phyloP scores from a whole-genome alignment of 1,139 yeast genomes.

The Wickerhamomyces sp. region DNA sequence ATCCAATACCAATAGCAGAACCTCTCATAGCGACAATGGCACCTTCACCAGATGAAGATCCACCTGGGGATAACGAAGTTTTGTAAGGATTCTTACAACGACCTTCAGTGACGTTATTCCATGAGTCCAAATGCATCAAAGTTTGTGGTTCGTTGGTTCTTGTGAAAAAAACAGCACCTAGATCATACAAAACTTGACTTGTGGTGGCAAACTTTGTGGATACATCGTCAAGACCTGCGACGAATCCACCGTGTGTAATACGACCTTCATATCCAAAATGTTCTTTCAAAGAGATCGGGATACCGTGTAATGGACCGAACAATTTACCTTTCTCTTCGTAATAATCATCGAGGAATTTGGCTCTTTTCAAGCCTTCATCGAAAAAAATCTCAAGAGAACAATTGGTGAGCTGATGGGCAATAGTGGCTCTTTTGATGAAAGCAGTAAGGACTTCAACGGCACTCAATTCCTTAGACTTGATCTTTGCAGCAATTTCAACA shows the following conservation, averaged over 20 bases:
- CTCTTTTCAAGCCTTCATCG: constrained; percentile 35
- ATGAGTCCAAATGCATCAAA: constrained; percentile 45
- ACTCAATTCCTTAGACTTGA: constrained; percentile 27
- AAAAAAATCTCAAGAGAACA: constrained; percentile 39
- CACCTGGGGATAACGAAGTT: constrained; percentile 40
- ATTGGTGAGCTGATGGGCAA: constrained; percentile 43
- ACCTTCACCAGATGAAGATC: constrained; percentile 57
- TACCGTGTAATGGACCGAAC: constrained; percentile 60
- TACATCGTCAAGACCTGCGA: constrained; percentile 33
- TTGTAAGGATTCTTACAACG: constrained; percentile 41
- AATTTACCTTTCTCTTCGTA: constrained; percentile 30
- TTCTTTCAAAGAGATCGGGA: constrained; percentile 60
- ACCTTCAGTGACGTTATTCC: constrained; percentile 40
- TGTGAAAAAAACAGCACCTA: constrained; percentile 52
- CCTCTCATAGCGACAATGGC: constrained; percentile 45
- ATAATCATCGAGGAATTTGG: constrained; percentile 41
- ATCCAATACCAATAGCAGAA: constrained; percentile 49
- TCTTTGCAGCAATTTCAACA: constrained; percentile 27
- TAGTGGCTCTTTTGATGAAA: constrained; percentile 37
- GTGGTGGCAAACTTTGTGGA: constrained; percentile 33
- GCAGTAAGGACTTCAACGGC: constrained; percentile 28
- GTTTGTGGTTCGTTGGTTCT: constrained; percentile 54
- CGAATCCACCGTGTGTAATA: constrained; percentile 41
- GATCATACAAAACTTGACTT: constrained; percentile 35
- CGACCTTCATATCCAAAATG: constrained; percentile 43